Conservation (phyloP, 352 stramenopile genomes). For the Phytophthora meadii region DNA sequence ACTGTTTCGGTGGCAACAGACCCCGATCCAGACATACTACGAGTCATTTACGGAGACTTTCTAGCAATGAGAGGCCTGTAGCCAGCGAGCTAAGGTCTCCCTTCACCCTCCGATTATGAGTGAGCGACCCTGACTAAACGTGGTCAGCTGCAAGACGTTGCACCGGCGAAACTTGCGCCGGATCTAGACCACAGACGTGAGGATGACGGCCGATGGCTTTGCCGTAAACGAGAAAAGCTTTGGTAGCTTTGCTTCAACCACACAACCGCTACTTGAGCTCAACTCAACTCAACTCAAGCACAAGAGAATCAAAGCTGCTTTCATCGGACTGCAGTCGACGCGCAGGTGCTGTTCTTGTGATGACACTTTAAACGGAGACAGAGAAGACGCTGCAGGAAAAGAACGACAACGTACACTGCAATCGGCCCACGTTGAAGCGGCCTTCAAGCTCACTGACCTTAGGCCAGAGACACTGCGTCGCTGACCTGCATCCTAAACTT, state of each 20-base stretch:
- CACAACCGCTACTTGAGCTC: conserved; percentile 1
- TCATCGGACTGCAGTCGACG: background rate
- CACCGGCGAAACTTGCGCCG: background rate
- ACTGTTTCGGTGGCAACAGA: conserved; percentile 4
- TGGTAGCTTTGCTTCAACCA: conserved; percentile 14
- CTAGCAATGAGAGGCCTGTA: conserved; percentile 18
- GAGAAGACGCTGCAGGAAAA: background rate
- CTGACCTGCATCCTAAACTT: conserved; percentile 6
- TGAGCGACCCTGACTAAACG: conserved; percentile 14
- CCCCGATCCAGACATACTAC: conserved; percentile 4
- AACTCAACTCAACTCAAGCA: background rate
- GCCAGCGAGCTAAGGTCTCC: conserved; percentile 5
- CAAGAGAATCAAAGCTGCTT: too few relatives aligned
- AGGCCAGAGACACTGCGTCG: background rate
- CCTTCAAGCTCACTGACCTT: conserved; percentile 14
- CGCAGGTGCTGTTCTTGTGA: background rate
- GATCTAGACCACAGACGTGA: background rate
- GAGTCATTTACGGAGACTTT: conserved; percentile 25
- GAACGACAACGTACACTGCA: background rate
- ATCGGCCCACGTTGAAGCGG: conserved; percentile 24
- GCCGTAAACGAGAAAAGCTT: conserved; percentile 18
- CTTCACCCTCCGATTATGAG: conserved; percentile 22
- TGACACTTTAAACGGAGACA: conserved; percentile 8
- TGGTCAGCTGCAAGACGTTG: conserved; percentile 11
- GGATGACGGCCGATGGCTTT: conserved; percentile 7